Percentiles rank a stretch among this genome's conserved stretches.
Conservation (phyloP, 2,329 filamentous ascomycete genomes). For the Calcarisporium arbuscula region DNA sequence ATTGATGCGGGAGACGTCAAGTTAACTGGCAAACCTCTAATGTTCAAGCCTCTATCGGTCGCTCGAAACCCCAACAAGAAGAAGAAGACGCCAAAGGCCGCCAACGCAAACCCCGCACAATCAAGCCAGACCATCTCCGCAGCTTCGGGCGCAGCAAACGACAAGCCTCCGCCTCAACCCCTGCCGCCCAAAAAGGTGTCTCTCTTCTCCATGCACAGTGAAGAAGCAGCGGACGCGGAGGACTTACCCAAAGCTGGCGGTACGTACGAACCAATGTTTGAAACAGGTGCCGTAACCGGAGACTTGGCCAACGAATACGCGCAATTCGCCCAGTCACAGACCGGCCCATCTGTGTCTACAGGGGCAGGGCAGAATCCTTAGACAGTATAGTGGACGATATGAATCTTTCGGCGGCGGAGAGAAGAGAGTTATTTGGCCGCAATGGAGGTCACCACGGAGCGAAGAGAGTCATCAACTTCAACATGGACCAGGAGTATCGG, state of each 20-base stretch:
- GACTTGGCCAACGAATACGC: too few relatives aligned
- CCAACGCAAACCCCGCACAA: slow-evolving; percentile 10
- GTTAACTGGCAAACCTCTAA: slow-evolving; percentile 70
- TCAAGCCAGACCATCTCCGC: slow-evolving; percentile 2
- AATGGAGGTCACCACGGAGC: slow-evolving; percentile 31
- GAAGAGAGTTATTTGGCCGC: slow-evolving; percentile 82
- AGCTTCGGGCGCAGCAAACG: slow-evolving; percentile 9
- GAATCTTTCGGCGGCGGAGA: slow-evolving; percentile 69
- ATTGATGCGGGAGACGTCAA: slow-evolving; percentile 60
- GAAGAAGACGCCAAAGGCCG: slow-evolving; percentile 35
- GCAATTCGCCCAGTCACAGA: slow-evolving; percentile 1
- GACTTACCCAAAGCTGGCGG: too few relatives aligned
- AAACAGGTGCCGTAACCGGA: slow-evolving; percentile 19
- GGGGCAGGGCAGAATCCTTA: slow-evolving; percentile 47
- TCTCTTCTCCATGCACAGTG: slow-evolving; percentile 58
- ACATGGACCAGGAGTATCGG: slow-evolving; percentile 80
- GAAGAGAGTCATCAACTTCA: slow-evolving; percentile 74
- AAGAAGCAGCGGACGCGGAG: slow-evolving; percentile 22
- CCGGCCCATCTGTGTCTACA: slow-evolving; percentile 23
- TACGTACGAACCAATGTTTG: slow-evolving; percentile 49
- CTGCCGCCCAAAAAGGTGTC: slow-evolving; percentile 54
- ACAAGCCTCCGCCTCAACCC: slow-evolving; percentile 14
- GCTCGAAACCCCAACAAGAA: slow-evolving; percentile 68
- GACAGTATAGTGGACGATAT: slow-evolving; percentile 68
- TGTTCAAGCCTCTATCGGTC: slow-evolving; percentile 87